A percentile compares a stretch with the other conserved stretches of the same genome.
phyloP scores from a whole-genome alignment of 2,329 filamentous ascomycete species.

The Ilyonectria mors-panacis region DNA sequence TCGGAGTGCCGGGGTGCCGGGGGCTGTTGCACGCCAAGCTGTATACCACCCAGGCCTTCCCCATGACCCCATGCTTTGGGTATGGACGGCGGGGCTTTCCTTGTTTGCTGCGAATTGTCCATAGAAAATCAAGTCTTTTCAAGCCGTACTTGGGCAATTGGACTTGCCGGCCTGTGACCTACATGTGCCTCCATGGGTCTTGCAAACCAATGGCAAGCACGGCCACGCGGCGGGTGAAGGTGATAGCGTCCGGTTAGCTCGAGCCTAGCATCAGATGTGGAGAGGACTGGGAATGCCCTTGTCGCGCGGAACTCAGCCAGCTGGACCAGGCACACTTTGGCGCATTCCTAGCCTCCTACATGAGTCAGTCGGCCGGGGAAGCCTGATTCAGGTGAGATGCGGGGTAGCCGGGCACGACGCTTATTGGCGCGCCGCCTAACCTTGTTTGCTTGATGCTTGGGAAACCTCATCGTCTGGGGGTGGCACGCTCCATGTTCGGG shows the following conservation, averaged over 20 bases:
- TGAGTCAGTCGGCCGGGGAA: conserved; percentile 22
- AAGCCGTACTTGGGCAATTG: not conserved
- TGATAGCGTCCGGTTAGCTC: conserved; percentile 27
- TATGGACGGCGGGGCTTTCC: conserved; percentile 10
- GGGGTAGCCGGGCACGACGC: conserved; percentile 2
- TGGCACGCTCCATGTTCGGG: conserved; percentile 2
- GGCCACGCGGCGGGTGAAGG: conserved; percentile 6
- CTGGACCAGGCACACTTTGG: not conserved
- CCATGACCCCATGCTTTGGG: conserved; percentile 5
- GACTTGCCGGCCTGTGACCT: not conserved
- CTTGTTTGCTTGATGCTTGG: conserved; percentile 4
- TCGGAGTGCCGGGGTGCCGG: conserved; percentile 9
- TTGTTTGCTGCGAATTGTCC: conserved; percentile 19
- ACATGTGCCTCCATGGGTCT: not conserved
- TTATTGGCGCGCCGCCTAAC: not conserved
- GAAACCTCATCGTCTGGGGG: not conserved
- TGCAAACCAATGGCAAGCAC: conserved; percentile 22
- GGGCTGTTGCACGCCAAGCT: conserved; percentile 14
- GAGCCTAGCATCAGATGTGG: conserved; percentile 15
- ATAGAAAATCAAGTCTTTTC: not conserved
- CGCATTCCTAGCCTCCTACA: conserved; percentile 17
- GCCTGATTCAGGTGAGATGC: conserved; percentile 26
- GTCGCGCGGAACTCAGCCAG: conserved; percentile 7
- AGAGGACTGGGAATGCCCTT: conserved; percentile 23
- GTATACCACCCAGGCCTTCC: conserved; percentile 4